Conservation (phyloP, 371 early-diverging fungal species). For the Mucor ambiguus region DNA sequence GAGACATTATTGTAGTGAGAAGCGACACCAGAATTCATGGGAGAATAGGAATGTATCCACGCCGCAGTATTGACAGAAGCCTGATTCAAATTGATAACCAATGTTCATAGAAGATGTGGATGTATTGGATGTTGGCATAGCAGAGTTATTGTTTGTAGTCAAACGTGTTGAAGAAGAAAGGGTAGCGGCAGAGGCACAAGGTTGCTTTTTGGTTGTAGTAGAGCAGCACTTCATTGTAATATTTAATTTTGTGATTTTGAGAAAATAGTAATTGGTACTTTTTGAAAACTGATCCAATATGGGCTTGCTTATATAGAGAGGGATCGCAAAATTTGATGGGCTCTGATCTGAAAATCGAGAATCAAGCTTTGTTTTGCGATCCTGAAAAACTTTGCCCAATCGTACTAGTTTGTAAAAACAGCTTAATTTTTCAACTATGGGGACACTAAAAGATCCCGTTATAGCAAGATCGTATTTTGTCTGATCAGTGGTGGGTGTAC, state of each 20-base stretch:
- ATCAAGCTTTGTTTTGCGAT: neutral
- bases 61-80: conserved; percentile 22
- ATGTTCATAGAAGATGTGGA: neutral
- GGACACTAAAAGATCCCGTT: neutral
- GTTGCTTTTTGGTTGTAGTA: neutral
- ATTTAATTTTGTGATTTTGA: neutral
- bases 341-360: neutral
- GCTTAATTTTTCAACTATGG: neutral
- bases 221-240: neutral
- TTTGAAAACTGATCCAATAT: neutral
- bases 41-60: conserved; percentile 17
- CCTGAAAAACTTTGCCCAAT: neutral
- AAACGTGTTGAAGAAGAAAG: neutral
- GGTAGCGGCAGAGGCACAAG: neutral
- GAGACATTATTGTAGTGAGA: neutral
- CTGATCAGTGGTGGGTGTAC: neutral
- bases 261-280: neutral
- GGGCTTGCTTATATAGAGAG: neutral
- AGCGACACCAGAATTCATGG: neutral
- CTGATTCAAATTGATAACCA: neutral
- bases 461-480: neutral
- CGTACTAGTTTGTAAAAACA: neutral
- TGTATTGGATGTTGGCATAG: neutral
- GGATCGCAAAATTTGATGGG: neutral
- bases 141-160: neutral